Evolutionary conservation across 768 basidiomycete species (phyloP).

Genomic region (Suillus discolor): DNA sequence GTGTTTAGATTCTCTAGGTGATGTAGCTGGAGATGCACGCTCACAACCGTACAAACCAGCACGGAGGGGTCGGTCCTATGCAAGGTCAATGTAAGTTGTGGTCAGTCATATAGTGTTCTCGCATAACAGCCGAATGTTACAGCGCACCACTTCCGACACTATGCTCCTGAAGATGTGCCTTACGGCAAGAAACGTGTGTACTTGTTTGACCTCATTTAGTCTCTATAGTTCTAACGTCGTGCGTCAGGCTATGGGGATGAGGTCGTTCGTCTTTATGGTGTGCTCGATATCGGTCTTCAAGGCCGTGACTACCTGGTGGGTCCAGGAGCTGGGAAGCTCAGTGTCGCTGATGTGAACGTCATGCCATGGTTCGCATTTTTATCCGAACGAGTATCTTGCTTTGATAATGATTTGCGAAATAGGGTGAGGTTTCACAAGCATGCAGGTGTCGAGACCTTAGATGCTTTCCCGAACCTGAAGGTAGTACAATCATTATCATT

Average conservation of each 20-base stretch:
- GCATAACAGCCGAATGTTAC: constrained; percentile 7
- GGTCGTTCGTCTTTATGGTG: constrained; percentile 81
- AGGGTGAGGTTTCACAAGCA: constrained; percentile 58
- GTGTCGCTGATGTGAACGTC: constrained; percentile 73
- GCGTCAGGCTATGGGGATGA: constrained; percentile 73
- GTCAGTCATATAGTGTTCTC: constrained; percentile 8
- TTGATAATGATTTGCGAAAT: neutral
- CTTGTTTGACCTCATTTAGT: neutral
- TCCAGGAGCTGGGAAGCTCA: constrained; percentile 65
- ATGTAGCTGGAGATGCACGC: neutral
- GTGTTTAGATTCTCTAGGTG: constrained; percentile 14
- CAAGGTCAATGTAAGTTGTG: constrained; percentile 60
- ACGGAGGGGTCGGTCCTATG: constrained; percentile 87
- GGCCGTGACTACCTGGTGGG: constrained; percentile 81
- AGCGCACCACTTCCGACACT: constrained; percentile 73
- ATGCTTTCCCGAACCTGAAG: constrained; percentile 66
- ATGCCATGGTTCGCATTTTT: constrained; percentile 54
- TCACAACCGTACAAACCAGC: constrained; percentile 40
- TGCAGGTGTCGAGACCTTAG: constrained; percentile 57
- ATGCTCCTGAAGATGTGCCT: constrained; percentile 66
- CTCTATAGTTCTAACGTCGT: constrained; percentile 21
- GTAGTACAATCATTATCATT: constrained; percentile 28
- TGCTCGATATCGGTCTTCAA: constrained; percentile 76
- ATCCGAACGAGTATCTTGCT: neutral
- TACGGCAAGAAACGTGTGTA: constrained; percentile 66